phyloP scores from a whole-genome alignment of 2,329 filamentous ascomycete species.

The Ramichloridium luteum region DNA sequence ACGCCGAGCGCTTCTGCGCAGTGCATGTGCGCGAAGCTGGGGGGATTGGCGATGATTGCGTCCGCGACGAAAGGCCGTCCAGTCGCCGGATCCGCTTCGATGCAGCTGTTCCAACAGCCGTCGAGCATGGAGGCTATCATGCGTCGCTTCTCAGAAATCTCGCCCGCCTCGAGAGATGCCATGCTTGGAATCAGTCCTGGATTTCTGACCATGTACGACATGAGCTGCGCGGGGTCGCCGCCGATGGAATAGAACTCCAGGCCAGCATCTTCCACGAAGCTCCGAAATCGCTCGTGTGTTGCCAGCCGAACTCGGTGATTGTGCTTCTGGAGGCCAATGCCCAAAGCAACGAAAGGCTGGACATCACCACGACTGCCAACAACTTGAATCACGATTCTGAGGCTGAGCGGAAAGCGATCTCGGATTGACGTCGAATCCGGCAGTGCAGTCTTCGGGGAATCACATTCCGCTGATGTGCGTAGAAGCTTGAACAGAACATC shows the following conservation, averaged over 20 bases:
- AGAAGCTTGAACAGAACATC: too few relatives aligned
- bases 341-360: conserved; percentile 62
- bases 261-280: conserved; percentile 56
- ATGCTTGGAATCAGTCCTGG: conserved; percentile 21
- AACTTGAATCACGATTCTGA: too few relatives aligned
- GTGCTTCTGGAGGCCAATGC: conserved; percentile 52
- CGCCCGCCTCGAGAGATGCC: conserved; percentile 14
- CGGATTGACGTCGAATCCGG: too few relatives aligned
- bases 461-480: too few relatives aligned
- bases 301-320: conserved; percentile 62
- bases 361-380: conserved; percentile 65
- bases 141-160: conserved; percentile 13
- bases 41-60: conserved; percentile 64
- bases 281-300: conserved; percentile 56
- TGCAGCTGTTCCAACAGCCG: conserved; percentile 21
- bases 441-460: too few relatives aligned
- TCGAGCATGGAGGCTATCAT: conserved; percentile 16
- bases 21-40: conserved; percentile 62
- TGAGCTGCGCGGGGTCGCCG: conserved; percentile 62
- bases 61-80: conserved; percentile 70
- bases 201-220: conserved; percentile 35
- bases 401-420: too few relatives aligned
- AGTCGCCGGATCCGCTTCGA: conserved; percentile 10
- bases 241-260: conserved; percentile 67
- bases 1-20: conserved; percentile 61